phyloP scores from a whole-genome alignment of 441 rosid species.

The Caryocar brasiliense region DNA sequence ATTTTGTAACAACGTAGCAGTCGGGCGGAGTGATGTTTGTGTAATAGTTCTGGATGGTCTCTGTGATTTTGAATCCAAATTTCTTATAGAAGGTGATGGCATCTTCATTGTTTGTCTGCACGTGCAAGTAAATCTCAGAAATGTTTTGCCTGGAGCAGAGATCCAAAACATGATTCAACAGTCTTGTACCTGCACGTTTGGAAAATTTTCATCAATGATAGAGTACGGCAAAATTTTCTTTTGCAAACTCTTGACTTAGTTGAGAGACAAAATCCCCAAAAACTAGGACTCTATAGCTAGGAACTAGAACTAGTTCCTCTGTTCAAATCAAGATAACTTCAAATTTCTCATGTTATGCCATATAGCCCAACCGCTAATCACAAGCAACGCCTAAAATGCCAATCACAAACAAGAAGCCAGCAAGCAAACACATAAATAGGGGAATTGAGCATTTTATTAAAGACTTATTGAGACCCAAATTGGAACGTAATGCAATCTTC shows the following conservation, averaged over 20 bases:
- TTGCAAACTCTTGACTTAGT: background rate
- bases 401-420: background rate
- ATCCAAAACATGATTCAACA: slow-evolving; percentile 77
- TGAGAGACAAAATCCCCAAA: background rate
- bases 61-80: slow-evolving; percentile 75
- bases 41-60: slow-evolving; percentile 73
- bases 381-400: background rate
- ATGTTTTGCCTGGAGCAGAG: slow-evolving; percentile 62
- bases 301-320: too few species aligned
- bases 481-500: too few species aligned
- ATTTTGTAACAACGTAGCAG: slow-evolving; percentile 68
- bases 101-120: slow-evolving; percentile 89
- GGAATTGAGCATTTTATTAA: background rate
- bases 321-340: slow-evolving; percentile 1
- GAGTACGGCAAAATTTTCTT: background rate
- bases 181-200: slow-evolving; percentile 56
- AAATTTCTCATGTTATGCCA: background rate
- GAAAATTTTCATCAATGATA: slow-evolving; percentile 1
- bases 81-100: slow-evolving; percentile 90
- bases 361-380: background rate
- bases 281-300: background rate
- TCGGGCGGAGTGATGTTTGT: slow-evolving; percentile 74
- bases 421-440: background rate
- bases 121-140: slow-evolving; percentile 80
- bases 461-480: background rate